Base-by-base conservation (phyloP, 495 filamentous ascomycete species). In the Glonium stellatum region DNA sequence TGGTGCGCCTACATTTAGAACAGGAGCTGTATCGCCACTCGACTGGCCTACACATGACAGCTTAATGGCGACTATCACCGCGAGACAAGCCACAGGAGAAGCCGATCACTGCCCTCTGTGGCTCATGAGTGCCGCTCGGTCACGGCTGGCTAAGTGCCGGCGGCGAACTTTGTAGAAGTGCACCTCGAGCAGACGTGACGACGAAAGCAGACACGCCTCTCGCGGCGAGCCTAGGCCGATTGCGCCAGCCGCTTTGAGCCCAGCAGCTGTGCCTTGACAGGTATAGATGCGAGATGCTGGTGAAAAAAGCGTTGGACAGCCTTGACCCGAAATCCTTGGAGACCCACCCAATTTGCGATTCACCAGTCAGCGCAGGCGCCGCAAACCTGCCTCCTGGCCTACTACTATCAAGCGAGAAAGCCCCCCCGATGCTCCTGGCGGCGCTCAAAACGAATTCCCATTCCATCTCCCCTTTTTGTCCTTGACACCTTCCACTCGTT, bases 401-500 rank as follows among this genome's bases (percentile, higher is more conserved):
- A 27, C 51, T 23, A 1, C 27, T 23, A 13, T 13, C 48, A 51
- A 37, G 31, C 21, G 52, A 22, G 52, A 55, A 55, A 44, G 39
- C 39, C 39, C 39, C 39, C 39, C 39, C 39, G 39, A 44, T 15
- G 39, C 18, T 51, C 48, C 48, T 31, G 8, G 48, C 27, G 27
- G 27, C 21, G 48, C 48, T 51, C 48, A 51, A 51, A 51, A 51
- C 48, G 31, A 55, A 55, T 36, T 55, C 25, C 52, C 52, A 55
- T 55, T 55, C 52, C 52, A 18, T 34, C 34, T 55, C 52, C 34
- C 52, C 52, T 55, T 55, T 55, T 55, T 25, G 27, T 37, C 52
- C 25, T 51, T 21, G 21, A 54, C 25, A 54, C 51, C 51, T 54
- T 55, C 52, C 52, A 55, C 52, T 55, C 52, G 52, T 55, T 55